These are phyloP conservation scores for Acanthamoeba sp. DNA, from an alignment of 208 protist species.

Conservation along the genomic window DNA sequence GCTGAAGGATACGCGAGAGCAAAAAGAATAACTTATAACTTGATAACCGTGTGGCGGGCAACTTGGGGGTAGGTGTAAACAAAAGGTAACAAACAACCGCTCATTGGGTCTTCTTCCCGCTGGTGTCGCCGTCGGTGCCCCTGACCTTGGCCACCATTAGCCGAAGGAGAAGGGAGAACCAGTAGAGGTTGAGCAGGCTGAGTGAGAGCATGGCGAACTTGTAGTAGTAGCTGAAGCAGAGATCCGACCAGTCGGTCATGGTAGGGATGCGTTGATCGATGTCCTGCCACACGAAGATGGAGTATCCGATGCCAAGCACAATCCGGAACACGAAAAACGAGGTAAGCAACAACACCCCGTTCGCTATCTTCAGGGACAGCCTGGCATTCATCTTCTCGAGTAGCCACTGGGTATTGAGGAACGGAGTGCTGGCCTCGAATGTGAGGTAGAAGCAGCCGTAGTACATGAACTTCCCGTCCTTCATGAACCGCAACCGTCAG, in stretches of 20 bases:
- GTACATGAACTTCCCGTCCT: conserved; percentile 5
- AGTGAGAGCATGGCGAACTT: background rate
- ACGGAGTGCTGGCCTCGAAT: conserved; percentile 58
- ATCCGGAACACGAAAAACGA: background rate
- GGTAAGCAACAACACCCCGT: background rate
- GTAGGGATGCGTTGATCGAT: background rate
- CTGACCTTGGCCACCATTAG: background rate
- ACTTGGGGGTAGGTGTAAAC: no score
- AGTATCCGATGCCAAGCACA: conserved; percentile 8
- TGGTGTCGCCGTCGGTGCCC: background rate
- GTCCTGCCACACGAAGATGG: background rate
- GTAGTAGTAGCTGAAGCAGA: background rate
- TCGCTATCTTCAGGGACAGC: background rate
- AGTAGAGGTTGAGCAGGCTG: conserved; percentile 30
- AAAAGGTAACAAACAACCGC: no score
- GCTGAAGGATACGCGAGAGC: no score
- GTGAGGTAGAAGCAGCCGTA: conserved; percentile 29
- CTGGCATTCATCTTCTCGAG: conserved; percentile 27
- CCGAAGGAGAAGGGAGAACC: conserved; percentile 30
- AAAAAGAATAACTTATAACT: no score
- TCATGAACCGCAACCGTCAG: background rate
- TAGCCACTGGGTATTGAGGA: conserved; percentile 40
- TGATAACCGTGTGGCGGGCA: no score
- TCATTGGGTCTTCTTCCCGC: background rate
- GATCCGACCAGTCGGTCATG: conserved; percentile 13